Evolutionary conservation across 2,329 filamentous ascomycete genomes (phyloP), one percentile per base, ranked within the genome.

Genomic region (Pseudonectria foliicola): DNA sequence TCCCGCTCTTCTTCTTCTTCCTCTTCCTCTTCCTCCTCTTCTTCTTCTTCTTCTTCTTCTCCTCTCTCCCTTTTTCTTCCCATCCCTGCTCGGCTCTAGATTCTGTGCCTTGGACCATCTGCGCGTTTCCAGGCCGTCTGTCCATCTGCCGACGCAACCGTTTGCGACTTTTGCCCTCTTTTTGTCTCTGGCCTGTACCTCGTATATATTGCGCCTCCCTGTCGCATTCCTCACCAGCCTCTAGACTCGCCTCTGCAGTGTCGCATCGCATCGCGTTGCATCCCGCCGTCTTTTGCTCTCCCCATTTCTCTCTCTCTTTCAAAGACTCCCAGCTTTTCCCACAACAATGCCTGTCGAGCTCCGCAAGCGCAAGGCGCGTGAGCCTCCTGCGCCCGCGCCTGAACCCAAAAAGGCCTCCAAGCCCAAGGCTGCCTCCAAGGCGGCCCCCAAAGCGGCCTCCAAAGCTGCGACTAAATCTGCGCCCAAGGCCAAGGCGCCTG

Each of bases 331-430:
- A 18, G 28, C 33, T 14, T 31, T n/a, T 24, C 39, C 34, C 21
- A 26, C 27, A 29, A 57, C 41, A 35, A 78, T 79, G 75, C 70
- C 73, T 43, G 66, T 71, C 48, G 71, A 71, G 52, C 64, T 79
- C 28, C 69, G 75, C 61, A 78, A 79, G 64, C 73, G 75, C 64
- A 77, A 77, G 60, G 71, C 73, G 46, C 67, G 67, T 34, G 64
- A 63, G 50, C 60, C 66, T 39, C 60, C 64, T 34, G 62, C 67
- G 41, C 63, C 68, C 44, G 62, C 68, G 12, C 61, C 68, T 14
- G 60, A 60, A 25, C 45, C 52, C 29, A 63, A 60, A 45, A 21
- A 21, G 18, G 18, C 18, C 18, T 21, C 18, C 18, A 21, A 21
- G 18, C 18, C 18, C 18, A 21, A 21, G 18, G 18, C 18, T 21